Evolutionary conservation across 192 early-diverging fungal species (phyloP), one percentile per base, ranked within the genome.

Genomic region (Dispira simplex): DNA sequence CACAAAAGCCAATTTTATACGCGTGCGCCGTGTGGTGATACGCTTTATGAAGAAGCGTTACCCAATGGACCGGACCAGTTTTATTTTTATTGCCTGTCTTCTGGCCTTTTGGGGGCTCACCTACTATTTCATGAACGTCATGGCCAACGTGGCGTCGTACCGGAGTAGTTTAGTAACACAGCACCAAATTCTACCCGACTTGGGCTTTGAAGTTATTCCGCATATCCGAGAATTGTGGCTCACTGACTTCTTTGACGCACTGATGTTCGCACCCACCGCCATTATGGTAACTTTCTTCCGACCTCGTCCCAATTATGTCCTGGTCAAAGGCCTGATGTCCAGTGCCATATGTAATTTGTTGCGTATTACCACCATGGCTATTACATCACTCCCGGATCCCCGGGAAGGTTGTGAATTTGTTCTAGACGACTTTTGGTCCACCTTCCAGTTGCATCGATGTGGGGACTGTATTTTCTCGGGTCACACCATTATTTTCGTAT

Each of bases 401-500:
- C 78, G 83, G 2, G 67, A 74, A 4, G 71, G 74, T 1, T 85
- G 83, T 63, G 68, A 79, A 55, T 81, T 78, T 56, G 77, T 73
- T 2, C 21, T 66, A 2, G 79, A 75, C 51, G 76, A 81, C 45
- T 74, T 83, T 63, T 83, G 83, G 52, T 78, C 79, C 1, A 70
- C 78, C 3, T 83, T 85, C 57, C 63, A 69, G 16, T 43, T 81
- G 45, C 82, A 83, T 28, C 70, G 82, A 9, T 85, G 84, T 65
- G 84, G 84, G 28, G 84, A 85, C 49, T 76, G 76, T 23, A 85
- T 83, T 48, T 85, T 80, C 63, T 80, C 77, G 23, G 84, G 84
- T 26, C 84, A 85, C 67, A 83, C 84, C 11, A 64, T 81, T 39
- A 79, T 85, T 18, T 80, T 83, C 65, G 76, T 82, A 0, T 72